phyloP scores from a whole-genome alignment of 2,329 filamentous ascomycete species.

The Ceratocystis variospora region DNA sequence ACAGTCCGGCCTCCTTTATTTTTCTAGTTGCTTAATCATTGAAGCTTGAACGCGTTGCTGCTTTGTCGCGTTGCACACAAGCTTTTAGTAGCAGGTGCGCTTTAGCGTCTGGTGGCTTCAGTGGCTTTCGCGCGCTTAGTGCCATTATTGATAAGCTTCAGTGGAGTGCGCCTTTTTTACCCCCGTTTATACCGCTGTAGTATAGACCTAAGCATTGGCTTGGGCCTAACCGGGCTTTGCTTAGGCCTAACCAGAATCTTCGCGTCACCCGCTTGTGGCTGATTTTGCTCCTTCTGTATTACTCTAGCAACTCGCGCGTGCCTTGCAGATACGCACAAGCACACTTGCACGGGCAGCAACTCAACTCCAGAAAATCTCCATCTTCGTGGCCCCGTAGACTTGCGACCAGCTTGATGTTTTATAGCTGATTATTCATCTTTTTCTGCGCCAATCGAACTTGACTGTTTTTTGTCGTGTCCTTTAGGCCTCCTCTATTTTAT shows the following conservation, averaged over 20 bases:
- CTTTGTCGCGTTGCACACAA: background rate
- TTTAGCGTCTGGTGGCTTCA: background rate
- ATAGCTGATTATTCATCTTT: background rate
- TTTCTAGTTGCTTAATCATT: background rate
- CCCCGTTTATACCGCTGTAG: background rate
- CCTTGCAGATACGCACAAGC: slow-evolving; percentile 3
- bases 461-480: background rate
- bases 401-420: background rate
- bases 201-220: no score
- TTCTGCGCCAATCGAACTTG: background rate
- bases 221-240: no score
- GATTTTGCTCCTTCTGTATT: slow-evolving; percentile 5
- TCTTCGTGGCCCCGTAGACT: background rate
- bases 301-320: slow-evolving; percentile 5
- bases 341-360: background rate
- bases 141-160: no score
- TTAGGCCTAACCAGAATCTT: background rate
- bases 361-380: background rate
- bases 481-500: background rate
- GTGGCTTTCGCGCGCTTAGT: no score
- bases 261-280: slow-evolving; percentile 1
- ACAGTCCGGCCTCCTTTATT: background rate
- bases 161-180: background rate
- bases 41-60: background rate
- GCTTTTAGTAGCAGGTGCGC: background rate